Evolutionary conservation across 208 protist species (phyloP).

Genomic region (Trypanosomatidae sp.): DNA sequence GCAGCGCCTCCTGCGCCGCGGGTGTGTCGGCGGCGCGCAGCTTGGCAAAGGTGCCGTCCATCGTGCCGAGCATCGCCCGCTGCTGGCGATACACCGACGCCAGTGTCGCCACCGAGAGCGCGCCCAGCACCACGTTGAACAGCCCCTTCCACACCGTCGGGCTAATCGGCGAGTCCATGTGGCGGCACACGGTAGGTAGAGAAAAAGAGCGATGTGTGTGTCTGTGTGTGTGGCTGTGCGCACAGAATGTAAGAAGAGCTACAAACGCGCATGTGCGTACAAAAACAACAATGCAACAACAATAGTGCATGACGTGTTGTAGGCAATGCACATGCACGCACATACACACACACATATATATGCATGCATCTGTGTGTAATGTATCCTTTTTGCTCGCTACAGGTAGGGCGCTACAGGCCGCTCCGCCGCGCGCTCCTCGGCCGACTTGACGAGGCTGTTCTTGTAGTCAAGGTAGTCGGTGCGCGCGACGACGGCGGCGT

Average conservation of each 20-base stretch:
- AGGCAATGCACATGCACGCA: not conserved
- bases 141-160: constrained; percentile 52
- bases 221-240: constrained; percentile 1
- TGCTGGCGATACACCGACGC: constrained; percentile 73
- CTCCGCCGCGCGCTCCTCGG: constrained; percentile 63
- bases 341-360: not conserved
- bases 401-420: constrained; percentile 67
- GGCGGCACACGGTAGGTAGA: constrained; percentile 1
- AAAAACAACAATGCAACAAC: constrained; percentile 4
- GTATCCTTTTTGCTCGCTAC: constrained; percentile 8
- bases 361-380: not conserved
- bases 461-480: constrained; percentile 79
- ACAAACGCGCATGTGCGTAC: not conserved
- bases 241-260: not conserved
- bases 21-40: constrained; percentile 21
- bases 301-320: not conserved
- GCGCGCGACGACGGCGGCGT: constrained; percentile 23
- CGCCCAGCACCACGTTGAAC: constrained; percentile 41
- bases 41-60: constrained; percentile 14
- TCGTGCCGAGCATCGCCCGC: constrained; percentile 30
- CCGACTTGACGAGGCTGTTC: constrained; percentile 74
- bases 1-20: constrained; percentile 13
- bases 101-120: constrained; percentile 26
- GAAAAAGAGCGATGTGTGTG: constrained; percentile 2
- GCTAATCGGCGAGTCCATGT: constrained; percentile 82